Conservation (phyloP, 148 eudicot genomes). For the Chenopodium formosanum region DNA sequence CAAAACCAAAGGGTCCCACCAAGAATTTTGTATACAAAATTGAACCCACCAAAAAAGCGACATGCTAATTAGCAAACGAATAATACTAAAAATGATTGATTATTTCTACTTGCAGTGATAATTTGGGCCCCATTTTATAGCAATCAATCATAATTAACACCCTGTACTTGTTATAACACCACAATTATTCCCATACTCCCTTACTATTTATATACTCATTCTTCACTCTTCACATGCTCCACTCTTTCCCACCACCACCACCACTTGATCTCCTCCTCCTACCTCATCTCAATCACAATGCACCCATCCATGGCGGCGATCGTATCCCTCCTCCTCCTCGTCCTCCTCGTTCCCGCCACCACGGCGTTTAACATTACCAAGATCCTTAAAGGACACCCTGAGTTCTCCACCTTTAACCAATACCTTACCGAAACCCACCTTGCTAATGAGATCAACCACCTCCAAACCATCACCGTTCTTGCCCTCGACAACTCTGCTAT, state of each 20-base stretch:
- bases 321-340: neutral
- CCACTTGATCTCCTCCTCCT: neutral
- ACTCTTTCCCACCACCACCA: neutral
- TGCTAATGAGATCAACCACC: slow-evolving; percentile 69
- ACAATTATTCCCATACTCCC: neutral
- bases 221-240: slow-evolving; percentile 14
- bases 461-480: slow-evolving; percentile 67
- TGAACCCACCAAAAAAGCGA: slow-evolving; percentile 5
- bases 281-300: slow-evolving; percentile 18
- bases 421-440: slow-evolving; percentile 79
- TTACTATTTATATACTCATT: slow-evolving; percentile 14
- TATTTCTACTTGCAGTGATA: neutral
- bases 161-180: slow-evolving; percentile 11
- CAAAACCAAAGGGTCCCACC: neutral
- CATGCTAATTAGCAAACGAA: slow-evolving; percentile 1
- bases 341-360: slow-evolving; percentile 23
- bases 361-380: slow-evolving; percentile 60
- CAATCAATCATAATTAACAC: slow-evolving; percentile 9
- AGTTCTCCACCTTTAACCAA: slow-evolving; percentile 65
- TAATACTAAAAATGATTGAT: slow-evolving; percentile 8
- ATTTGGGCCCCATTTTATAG: neutral
- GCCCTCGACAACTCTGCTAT: slow-evolving; percentile 82
- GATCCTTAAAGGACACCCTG: slow-evolving; percentile 55
- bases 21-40: neutral
- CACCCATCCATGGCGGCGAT: slow-evolving; percentile 1